Percentiles rank a stretch among this genome's conserved stretches.
These are phyloP conservation scores for Fusarium foetens DNA, from an alignment of 2,329 filamentous ascomycete species.

Conservation along the genomic window DNA sequence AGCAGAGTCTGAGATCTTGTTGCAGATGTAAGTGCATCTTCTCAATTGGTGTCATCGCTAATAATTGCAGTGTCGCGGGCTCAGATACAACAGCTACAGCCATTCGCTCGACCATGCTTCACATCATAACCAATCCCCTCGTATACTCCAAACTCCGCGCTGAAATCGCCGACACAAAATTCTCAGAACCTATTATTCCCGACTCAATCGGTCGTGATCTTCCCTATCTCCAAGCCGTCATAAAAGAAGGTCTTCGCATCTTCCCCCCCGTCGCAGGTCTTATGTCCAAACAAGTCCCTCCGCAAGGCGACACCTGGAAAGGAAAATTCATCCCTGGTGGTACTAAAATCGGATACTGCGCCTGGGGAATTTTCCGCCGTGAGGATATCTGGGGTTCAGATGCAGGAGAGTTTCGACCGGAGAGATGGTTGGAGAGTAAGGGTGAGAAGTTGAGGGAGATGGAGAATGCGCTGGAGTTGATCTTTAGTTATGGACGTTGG, in stretches of 20 bases:
- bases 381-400: slow-evolving; percentile 51
- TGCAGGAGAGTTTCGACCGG: slow-evolving; percentile 48
- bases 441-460: slow-evolving; percentile 47
- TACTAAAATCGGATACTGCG: slow-evolving; percentile 48
- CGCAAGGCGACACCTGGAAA: slow-evolving; percentile 46
- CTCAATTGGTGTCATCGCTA: accelerated
- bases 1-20: slow-evolving; percentile 42
- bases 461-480: slow-evolving; percentile 52
- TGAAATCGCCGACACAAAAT: slow-evolving; percentile 35
- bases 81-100: slow-evolving; percentile 68
- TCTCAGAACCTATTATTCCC: slow-evolving; percentile 42
- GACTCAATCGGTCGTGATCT: slow-evolving; percentile 50
- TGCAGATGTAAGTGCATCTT: slow-evolving; percentile 30
- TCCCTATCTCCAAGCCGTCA: slow-evolving; percentile 59
- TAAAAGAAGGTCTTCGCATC: slow-evolving; percentile 59
- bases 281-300: slow-evolving; percentile 51
- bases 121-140: slow-evolving; percentile 61
- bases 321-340: slow-evolving; percentile 48
- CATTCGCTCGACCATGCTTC: slow-evolving; percentile 63
- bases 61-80: slow-evolving; percentile 58
- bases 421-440: slow-evolving; percentile 51
- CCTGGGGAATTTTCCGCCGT: slow-evolving; percentile 50
- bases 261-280: slow-evolving; percentile 51
- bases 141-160: slow-evolving; percentile 57
- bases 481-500: slow-evolving; percentile 54